phyloP scores from a whole-genome alignment of 208 protist genomes.

The Blastocrithidia nonstop region DNA sequence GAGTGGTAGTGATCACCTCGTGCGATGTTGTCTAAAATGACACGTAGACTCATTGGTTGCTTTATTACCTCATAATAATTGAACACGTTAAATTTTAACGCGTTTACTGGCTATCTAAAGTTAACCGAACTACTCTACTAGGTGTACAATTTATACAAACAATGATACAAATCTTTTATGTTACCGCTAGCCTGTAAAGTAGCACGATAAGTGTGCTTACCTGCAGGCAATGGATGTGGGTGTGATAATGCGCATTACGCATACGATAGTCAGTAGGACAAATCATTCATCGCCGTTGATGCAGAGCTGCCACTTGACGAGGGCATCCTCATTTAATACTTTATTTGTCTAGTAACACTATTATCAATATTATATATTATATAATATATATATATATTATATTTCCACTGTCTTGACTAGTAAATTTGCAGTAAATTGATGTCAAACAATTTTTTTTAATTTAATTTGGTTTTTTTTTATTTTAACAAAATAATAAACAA shows the following conservation, averaged over 20 bases:
- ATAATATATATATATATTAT: no score
- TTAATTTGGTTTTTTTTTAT: no score
- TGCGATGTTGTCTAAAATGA: slow-evolving; percentile 47
- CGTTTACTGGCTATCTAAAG: slow-evolving; percentile 75
- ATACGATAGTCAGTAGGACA: slow-evolving; percentile 47
- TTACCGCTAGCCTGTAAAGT: slow-evolving; percentile 24
- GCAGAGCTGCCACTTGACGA: no score
- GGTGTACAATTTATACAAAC: slow-evolving; percentile 63
- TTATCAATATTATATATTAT: no score
- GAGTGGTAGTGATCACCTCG: slow-evolving; percentile 26
- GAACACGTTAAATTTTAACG: slow-evolving; percentile 33
- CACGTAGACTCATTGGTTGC: slow-evolving; percentile 44
- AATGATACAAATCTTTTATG: slow-evolving; percentile 54
- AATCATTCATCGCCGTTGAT: slow-evolving; percentile 23
- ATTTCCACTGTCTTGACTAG: no score
- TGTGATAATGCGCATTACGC: slow-evolving; percentile 53
- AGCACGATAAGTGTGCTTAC: slow-evolving; percentile 34
- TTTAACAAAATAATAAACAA: no score
- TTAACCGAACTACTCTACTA: slow-evolving; percentile 35
- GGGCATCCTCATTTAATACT: no score
- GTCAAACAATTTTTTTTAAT: no score
- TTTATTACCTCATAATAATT: slow-evolving; percentile 58
- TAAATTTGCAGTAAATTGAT: no score
- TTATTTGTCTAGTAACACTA: no score
- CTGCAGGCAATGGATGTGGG: slow-evolving; percentile 34